Percentiles rank a stretch among this genome's conserved stretches.
Evolutionary conservation across 352 stramenopile species (phyloP).

Genomic region (Globisporangium nodosum): DNA sequence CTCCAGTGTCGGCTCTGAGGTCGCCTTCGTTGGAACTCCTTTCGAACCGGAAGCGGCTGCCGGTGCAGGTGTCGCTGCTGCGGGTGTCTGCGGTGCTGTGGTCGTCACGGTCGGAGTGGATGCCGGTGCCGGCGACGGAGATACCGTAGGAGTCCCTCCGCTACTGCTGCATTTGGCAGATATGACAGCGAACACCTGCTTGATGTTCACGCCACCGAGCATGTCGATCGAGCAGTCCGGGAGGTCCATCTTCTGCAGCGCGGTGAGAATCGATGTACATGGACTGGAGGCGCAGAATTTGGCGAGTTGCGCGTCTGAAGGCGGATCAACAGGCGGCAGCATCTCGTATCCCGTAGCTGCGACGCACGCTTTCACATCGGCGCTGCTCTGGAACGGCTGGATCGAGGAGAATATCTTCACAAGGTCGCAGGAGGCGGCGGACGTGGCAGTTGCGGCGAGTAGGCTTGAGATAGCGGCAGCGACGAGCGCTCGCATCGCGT

Average conservation of each 20-base stretch:
- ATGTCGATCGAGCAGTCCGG: constrained; percentile 38
- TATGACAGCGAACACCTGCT: constrained; percentile 21
- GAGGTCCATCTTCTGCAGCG: constrained; percentile 28
- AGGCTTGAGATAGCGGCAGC: constrained; percentile 1
- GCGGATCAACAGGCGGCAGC: constrained; percentile 19
- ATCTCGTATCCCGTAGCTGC: constrained; percentile 28
- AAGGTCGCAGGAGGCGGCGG: constrained; percentile 22
- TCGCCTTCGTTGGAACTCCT: too few species aligned
- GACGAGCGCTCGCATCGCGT: not conserved
- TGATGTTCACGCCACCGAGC: constrained; percentile 39
- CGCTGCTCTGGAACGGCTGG: constrained; percentile 27
- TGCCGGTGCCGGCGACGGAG: not conserved
- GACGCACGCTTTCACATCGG: constrained; percentile 27
- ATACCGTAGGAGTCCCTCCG: not conserved
- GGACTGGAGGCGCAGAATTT: constrained; percentile 22
- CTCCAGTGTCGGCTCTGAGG: constrained; percentile 4
- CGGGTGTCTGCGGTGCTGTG: constrained; percentile 1
- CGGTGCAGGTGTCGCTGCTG: not conserved
- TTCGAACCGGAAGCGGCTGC: not conserved
- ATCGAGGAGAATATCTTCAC: constrained; percentile 30
- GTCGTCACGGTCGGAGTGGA: constrained; percentile 8
- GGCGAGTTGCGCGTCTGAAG: constrained; percentile 24
- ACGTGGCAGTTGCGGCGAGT: not conserved
- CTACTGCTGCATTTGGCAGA: constrained; percentile 2
- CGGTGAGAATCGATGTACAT: constrained; percentile 21